Percentiles rank a stretch among this genome's conserved stretches.
These are phyloP conservation scores for Pisolithus orientalis DNA, from an alignment of 768 basidiomycete genomes.

Conservation along the genomic window DNA sequence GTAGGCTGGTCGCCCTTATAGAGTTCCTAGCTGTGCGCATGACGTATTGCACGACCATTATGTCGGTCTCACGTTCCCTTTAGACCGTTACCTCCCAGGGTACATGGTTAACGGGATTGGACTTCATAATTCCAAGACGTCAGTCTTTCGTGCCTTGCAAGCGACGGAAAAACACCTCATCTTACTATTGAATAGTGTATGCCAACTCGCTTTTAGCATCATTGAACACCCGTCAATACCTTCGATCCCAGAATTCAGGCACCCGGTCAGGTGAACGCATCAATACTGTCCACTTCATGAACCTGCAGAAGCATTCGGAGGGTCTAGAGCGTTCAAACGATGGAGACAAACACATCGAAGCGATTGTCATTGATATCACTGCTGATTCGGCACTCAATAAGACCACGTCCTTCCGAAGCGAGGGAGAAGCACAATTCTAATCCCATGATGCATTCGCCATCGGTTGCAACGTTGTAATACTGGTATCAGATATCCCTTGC, in stretches of 20 bases:
- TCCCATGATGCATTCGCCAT: too few species aligned
- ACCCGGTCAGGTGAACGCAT: not conserved
- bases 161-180: not conserved
- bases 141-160: not conserved
- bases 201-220: not conserved
- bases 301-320: too few species aligned
- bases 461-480: constrained; percentile 61
- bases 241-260: not conserved
- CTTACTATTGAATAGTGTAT: not conserved
- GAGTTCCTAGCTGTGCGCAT: not conserved
- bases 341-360: too few species aligned
- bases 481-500: too few species aligned
- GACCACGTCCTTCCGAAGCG: too few species aligned
- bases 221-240: not conserved
- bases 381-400: too few species aligned
- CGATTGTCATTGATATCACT: too few species aligned
- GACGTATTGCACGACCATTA: not conserved
- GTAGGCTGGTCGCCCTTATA: not conserved
- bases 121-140: not conserved
- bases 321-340: too few species aligned
- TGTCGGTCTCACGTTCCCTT: not conserved
- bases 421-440: too few species aligned
- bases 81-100: not conserved
- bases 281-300: too few species aligned
- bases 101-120: not conserved